Evolutionary conservation across 208 protist species (phyloP).

Genomic region (Leishmania amazonensis): DNA sequence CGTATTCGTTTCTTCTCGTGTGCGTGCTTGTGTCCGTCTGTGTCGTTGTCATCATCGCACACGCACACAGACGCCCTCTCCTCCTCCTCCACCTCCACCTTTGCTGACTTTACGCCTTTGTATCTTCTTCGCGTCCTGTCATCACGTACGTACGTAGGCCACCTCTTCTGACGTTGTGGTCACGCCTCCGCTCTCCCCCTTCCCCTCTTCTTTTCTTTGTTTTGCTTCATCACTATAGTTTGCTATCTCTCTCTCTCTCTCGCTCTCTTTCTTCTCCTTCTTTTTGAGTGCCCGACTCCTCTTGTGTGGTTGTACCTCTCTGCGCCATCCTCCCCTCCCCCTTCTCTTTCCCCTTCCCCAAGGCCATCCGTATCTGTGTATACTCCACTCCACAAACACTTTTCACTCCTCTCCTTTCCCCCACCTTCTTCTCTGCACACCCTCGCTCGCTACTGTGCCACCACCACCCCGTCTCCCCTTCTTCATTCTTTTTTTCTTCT

Average conservation of each 20-base stretch:
- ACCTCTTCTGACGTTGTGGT: neutral
- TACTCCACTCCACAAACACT: neutral
- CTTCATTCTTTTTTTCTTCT: neutral
- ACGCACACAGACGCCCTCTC: neutral
- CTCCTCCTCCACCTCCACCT: neutral
- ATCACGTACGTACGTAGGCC: neutral
- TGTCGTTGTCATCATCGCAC: neutral
- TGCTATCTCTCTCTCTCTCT: neutral
- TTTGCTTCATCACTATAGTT: neutral
- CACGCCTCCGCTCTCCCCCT: neutral
- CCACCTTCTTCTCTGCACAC: neutral
- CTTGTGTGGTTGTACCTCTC: neutral
- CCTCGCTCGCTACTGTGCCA: neutral
- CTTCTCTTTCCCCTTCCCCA: neutral
- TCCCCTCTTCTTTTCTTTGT: no score
- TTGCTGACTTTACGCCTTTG: neutral
- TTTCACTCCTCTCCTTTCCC: neutral
- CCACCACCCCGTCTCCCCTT: conserved; percentile 5
- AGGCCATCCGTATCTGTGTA: neutral
- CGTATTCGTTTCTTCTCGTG: neutral
- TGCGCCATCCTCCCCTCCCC: neutral
- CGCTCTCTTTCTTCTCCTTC: neutral
- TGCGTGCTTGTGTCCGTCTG: neutral
- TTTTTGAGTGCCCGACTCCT: neutral
- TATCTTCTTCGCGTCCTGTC: neutral